phyloP scores from a whole-genome alignment of 192 early-diverging fungal species.

The Podila epicladia region DNA sequence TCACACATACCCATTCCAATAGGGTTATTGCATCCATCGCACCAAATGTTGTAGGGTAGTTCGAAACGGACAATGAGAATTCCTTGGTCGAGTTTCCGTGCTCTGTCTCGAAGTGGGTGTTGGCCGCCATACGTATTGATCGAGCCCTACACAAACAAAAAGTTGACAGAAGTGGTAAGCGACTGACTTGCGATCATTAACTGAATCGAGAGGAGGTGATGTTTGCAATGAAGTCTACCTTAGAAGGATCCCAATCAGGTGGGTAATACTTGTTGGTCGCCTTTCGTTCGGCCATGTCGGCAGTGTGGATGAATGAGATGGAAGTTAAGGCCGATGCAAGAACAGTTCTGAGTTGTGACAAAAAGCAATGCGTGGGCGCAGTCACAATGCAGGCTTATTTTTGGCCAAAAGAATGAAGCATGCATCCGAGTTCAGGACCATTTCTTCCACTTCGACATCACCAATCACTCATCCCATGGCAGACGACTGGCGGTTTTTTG shows the following conservation, averaged over 20 bases:
- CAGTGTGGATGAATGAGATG: conserved; percentile 1
- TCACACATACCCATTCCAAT: conserved; percentile 77
- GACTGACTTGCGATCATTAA: neutral
- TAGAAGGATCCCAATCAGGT: conserved; percentile 92
- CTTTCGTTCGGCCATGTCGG: conserved; percentile 50
- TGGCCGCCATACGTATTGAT: conserved; percentile 89
- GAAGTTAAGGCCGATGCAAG: neutral
- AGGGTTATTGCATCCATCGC: conserved; percentile 83
- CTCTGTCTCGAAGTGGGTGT: conserved; percentile 88
- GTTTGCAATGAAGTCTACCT: conserved; percentile 52
- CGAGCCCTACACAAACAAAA: conserved; percentile 64
- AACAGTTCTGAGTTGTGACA: neutral
- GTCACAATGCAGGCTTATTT: neutral
- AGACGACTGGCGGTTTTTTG: conserved; percentile 28
- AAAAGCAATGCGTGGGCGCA: neutral
- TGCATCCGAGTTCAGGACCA: neutral
- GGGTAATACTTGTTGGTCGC: conserved; percentile 87
- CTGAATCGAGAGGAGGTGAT: neutral
- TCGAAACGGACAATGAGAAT: conserved; percentile 92
- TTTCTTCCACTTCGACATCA: neutral
- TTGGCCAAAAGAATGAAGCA: neutral
- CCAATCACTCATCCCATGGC: conserved; percentile 6
- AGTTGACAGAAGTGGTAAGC: neutral
- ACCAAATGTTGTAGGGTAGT: conserved; percentile 93
- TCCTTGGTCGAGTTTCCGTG: conserved; percentile 89